These are phyloP conservation scores for Truncatella angustata DNA, from an alignment of 2,329 filamentous ascomycete genomes.

Conservation along the genomic window DNA sequence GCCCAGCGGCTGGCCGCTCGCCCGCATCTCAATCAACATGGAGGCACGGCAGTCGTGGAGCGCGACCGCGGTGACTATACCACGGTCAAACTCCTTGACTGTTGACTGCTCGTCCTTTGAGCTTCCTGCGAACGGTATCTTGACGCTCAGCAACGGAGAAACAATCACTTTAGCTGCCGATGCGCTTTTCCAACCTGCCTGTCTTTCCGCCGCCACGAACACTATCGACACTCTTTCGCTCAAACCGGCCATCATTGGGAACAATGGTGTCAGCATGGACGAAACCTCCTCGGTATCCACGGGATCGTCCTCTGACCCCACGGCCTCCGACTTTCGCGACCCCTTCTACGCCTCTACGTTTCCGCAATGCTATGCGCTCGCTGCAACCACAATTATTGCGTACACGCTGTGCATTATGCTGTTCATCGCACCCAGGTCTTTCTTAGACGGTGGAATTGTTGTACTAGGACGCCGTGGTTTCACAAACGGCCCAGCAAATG, in stretches of 20 bases:
- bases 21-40: slow-evolving; percentile 19
- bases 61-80: slow-evolving; percentile 25
- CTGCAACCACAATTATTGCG: slow-evolving; percentile 84
- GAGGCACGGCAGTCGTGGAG: slow-evolving; percentile 19
- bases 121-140: slow-evolving; percentile 42
- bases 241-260: slow-evolving; percentile 39
- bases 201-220: too few relatives aligned
- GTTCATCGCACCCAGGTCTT: slow-evolving; percentile 90
- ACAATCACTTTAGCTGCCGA: slow-evolving; percentile 58
- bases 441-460: slow-evolving; percentile 81
- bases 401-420: slow-evolving; percentile 94
- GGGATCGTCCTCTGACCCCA: slow-evolving; percentile 26
- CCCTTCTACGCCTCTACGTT: slow-evolving; percentile 94
- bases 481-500: slow-evolving; percentile 74
- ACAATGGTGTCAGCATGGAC: slow-evolving; percentile 37
- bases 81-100: slow-evolving; percentile 20
- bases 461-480: slow-evolving; percentile 80
- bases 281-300: slow-evolving; percentile 27
- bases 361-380: slow-evolving; percentile 89
- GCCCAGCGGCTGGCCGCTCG: slow-evolving; percentile 25
- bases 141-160: slow-evolving; percentile 50
- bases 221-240: slow-evolving; percentile 37
- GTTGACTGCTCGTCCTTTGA: slow-evolving; percentile 40
- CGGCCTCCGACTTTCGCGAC: slow-evolving; percentile 68
- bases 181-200: slow-evolving; percentile 59